Conservation (phyloP, 192 early-diverging fungal genomes). For the Coemansia sp. region DNA sequence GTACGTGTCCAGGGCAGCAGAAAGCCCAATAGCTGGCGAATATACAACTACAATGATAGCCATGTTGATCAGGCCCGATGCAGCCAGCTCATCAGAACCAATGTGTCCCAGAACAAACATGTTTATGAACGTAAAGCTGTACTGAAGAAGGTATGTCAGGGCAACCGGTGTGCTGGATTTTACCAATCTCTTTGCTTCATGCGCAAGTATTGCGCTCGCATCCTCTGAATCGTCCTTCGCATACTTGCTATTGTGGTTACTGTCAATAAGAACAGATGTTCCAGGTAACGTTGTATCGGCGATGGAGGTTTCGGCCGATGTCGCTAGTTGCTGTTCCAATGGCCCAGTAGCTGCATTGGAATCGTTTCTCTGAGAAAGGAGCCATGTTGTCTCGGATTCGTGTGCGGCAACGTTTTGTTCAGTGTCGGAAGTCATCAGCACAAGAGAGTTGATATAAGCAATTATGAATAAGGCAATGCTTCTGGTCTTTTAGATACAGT, state of each 20-base stretch:
- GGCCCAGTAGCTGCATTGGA: neutral
- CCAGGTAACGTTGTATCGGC: too few relatives aligned
- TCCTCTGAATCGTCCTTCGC: constrained; percentile 8
- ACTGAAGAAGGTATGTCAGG: constrained; percentile 63
- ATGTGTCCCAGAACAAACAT: constrained; percentile 66
- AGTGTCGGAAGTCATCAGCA: neutral
- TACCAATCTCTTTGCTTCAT: constrained; percentile 26
- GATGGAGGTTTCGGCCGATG: neutral
- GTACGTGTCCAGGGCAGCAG: constrained; percentile 74
- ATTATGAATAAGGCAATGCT: too few relatives aligned
- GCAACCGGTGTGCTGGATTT: constrained; percentile 28
- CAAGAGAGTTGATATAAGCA: too few relatives aligned
- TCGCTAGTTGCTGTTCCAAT: neutral
- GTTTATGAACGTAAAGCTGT: constrained; percentile 64
- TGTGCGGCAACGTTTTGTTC: neutral
- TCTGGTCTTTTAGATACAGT: too few relatives aligned
- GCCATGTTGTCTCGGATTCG: neutral
- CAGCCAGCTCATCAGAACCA: constrained; percentile 67
- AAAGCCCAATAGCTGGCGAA: constrained; percentile 67
- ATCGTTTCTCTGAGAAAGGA: neutral
- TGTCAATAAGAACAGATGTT: too few relatives aligned
- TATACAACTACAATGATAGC: constrained; percentile 68
- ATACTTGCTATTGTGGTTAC: neutral
- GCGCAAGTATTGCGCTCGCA: constrained; percentile 15
- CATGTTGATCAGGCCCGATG: constrained; percentile 71